A percentile compares a stretch with the other conserved stretches of the same genome.
phyloP scores from a whole-genome alignment of 176 grass and related monocot species.

The Dendrocalamus sinicus region DNA sequence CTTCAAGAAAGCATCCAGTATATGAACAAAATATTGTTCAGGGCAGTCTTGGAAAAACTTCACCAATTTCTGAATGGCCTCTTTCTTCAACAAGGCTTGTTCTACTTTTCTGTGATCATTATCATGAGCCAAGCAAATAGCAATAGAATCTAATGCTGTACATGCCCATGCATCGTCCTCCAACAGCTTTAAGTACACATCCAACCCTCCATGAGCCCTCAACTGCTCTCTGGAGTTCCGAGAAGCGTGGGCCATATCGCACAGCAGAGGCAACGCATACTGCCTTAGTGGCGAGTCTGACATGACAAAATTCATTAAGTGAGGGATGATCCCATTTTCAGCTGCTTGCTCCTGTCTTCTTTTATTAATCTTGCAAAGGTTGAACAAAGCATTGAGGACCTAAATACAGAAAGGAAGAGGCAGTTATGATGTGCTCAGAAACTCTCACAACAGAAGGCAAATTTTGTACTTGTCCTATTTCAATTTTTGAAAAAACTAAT shows the following conservation, averaged over 20 bases:
- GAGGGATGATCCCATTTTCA: conserved; percentile 98
- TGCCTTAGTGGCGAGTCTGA: conserved; percentile 92
- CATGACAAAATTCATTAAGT: conserved; percentile 98
- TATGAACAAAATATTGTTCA: conserved; percentile 93
- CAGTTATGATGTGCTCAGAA: conserved; percentile 37
- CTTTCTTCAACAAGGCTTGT: conserved; percentile 87
- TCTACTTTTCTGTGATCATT: conserved; percentile 94
- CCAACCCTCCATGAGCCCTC: conserved; percentile 90
- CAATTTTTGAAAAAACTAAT: background rate
- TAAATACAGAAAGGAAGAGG: conserved; percentile 34
- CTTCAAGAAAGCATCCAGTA: conserved; percentile 94
- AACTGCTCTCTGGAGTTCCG: conserved; percentile 95
- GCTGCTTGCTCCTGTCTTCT: conserved; percentile 97
- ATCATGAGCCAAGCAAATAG: conserved; percentile 94
- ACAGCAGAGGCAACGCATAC: conserved; percentile 89
- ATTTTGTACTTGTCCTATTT: background rate
- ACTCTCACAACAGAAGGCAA: conserved; percentile 32
- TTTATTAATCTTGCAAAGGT: conserved; percentile 99
- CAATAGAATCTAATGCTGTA: conserved; percentile 87
- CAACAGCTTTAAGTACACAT: conserved; percentile 89
- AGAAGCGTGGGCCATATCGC: conserved; percentile 99
- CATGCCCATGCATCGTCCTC: conserved; percentile 92
- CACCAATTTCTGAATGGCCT: conserved; percentile 84
- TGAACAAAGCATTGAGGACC: conserved; percentile 95
- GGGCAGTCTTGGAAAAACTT: conserved; percentile 94